phyloP scores from a whole-genome alignment of 2,329 filamentous ascomycete species.

The Colletotrichum shisoi region DNA sequence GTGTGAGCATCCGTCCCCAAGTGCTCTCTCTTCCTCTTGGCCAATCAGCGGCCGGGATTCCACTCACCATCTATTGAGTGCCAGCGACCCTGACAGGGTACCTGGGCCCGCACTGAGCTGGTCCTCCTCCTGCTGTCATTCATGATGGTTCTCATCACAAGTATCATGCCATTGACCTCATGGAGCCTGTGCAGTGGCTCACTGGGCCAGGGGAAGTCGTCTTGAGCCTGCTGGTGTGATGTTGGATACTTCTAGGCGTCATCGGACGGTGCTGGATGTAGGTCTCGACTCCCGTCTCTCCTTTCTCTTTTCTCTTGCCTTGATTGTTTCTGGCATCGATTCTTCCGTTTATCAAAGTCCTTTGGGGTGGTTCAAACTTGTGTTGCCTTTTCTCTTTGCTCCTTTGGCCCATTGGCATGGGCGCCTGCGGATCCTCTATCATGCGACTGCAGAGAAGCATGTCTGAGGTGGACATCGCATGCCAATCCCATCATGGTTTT shows the following conservation, averaged over 20 bases:
- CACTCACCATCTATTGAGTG: slow-evolving; percentile 11
- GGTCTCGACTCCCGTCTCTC: not conserved
- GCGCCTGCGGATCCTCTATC: too few species aligned
- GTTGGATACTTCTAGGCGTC: not conserved
- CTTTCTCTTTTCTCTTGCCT: not conserved
- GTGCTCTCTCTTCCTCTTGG: slow-evolving; percentile 25
- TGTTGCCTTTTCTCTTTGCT: slow-evolving; percentile 1
- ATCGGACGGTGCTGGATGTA: not conserved
- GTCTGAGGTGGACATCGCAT: not conserved
- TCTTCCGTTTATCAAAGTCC: not conserved
- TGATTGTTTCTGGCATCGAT: not conserved
- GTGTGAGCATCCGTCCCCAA: slow-evolving; percentile 33
- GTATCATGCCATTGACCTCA: not conserved
- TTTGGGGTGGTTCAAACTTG: not conserved
- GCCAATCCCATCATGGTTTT: not conserved
- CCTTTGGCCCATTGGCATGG: not conserved
- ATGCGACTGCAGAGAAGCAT: not conserved
- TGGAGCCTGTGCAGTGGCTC: slow-evolving; percentile 5
- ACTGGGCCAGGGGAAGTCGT: not conserved
- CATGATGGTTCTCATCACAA: slow-evolving; percentile 1
- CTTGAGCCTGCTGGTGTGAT: slow-evolving; percentile 15
- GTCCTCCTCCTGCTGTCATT: slow-evolving; percentile 5
- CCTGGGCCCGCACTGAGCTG: slow-evolving; percentile 19
- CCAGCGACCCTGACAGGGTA: slow-evolving; percentile 18
- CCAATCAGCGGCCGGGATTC: slow-evolving; percentile 34